phyloP scores from a whole-genome alignment of 2,329 filamentous ascomycete species.

The Pseudopyricularia cyperi region DNA sequence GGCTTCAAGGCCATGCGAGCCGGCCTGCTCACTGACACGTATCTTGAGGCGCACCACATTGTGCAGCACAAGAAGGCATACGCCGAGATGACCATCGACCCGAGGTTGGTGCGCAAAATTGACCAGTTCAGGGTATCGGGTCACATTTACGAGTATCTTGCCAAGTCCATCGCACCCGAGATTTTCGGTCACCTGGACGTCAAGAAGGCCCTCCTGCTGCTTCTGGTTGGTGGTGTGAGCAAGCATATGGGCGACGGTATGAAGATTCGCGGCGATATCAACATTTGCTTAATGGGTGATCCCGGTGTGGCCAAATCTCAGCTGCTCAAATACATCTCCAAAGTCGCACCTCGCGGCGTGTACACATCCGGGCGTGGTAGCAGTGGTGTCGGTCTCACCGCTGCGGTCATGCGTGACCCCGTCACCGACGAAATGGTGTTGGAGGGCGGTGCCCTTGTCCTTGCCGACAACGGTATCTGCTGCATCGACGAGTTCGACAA shows the following conservation, averaged over 20 bases:
- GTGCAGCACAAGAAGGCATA: constrained; percentile 98
- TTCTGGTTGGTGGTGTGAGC: constrained; percentile 88
- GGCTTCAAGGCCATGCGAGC: constrained; percentile 96
- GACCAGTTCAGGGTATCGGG: constrained; percentile 74
- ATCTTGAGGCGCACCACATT: constrained; percentile 86
- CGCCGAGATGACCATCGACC: constrained; percentile 77
- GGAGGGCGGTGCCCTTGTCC: constrained; percentile 65
- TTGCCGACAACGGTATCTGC: constrained; percentile 75
- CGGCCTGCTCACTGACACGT: constrained; percentile 92
- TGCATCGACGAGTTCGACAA: constrained; percentile 84
- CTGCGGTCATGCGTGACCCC: constrained; percentile 72
- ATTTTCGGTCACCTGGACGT: constrained; percentile 95
- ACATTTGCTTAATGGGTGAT: constrained; percentile 97
- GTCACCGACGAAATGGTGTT: constrained; percentile 78
- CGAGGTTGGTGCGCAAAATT: constrained; percentile 68
- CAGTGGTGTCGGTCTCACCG: constrained; percentile 71
- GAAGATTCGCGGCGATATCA: constrained; percentile 98
- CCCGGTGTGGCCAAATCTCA: constrained; percentile 99
- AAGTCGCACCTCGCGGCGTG: constrained; percentile 86
- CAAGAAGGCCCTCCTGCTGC: constrained; percentile 91
- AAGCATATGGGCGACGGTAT: constrained; percentile 98
- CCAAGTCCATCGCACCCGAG: constrained; percentile 91
- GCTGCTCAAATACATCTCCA: constrained; percentile 94
- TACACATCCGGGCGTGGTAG: constrained; percentile 73
- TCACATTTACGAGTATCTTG: constrained; percentile 89